A percentile compares a stretch with the other conserved stretches of the same genome.
These are phyloP conservation scores for Calonectria pseudoreteaudii DNA, from an alignment of 2,329 filamentous ascomycete genomes.

Conservation along the genomic window DNA sequence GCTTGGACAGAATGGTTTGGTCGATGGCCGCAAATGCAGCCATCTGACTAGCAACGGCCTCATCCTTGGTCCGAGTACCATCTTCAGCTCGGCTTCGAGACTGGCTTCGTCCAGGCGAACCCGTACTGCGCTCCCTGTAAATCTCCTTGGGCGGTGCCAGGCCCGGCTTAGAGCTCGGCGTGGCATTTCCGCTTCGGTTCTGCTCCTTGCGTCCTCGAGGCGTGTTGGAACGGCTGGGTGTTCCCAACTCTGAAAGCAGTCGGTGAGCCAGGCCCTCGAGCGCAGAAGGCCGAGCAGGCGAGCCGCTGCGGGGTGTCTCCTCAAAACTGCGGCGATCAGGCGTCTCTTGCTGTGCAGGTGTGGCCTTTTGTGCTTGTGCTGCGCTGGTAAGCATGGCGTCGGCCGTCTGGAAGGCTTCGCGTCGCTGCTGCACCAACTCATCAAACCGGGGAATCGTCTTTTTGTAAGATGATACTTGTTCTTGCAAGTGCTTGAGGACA, in stretches of 20 bases:
- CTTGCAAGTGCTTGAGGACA: slow-evolving; percentile 69
- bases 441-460: slow-evolving; percentile 78
- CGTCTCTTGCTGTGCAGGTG: slow-evolving; percentile 47
- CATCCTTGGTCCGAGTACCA: slow-evolving; percentile 46
- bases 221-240: slow-evolving; percentile 62
- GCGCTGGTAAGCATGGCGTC: slow-evolving; percentile 58
- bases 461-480: slow-evolving; percentile 73
- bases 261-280: slow-evolving; percentile 73
- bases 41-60: slow-evolving; percentile 60
- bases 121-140: slow-evolving; percentile 49
- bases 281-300: slow-evolving; percentile 65
- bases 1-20: slow-evolving; percentile 69
- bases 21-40: slow-evolving; percentile 74
- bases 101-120: slow-evolving; percentile 52
- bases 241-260: slow-evolving; percentile 69
- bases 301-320: slow-evolving; percentile 58
- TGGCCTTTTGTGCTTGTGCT: slow-evolving; percentile 43
- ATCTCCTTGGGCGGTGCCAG: slow-evolving; percentile 58
- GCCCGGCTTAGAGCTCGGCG: slow-evolving; percentile 46
- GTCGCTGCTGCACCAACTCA: slow-evolving; percentile 74
- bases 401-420: slow-evolving; percentile 73
- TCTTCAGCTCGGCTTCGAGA: slow-evolving; percentile 54
- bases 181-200: slow-evolving; percentile 46
- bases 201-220: slow-evolving; percentile 64
- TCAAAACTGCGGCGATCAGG: slow-evolving; percentile 59